Evolutionary conservation across 805 yeast species (phyloP), one percentile per base, ranked within the genome.

Genomic region (Candida boleticola): DNA sequence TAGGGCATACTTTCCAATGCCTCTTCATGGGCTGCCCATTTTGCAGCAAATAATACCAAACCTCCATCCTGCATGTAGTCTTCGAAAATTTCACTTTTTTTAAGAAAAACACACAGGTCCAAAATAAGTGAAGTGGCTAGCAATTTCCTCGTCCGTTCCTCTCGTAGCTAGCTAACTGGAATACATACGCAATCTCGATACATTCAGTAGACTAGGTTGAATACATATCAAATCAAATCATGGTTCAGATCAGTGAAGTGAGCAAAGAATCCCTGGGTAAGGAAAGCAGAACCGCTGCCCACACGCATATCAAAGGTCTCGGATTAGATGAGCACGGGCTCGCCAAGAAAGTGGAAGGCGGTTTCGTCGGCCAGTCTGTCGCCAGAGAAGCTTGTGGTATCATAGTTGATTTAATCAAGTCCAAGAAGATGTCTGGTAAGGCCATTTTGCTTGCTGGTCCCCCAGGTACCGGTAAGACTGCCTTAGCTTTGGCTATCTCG

Each of bases 391-490:
- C 97, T 0, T 89, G 96, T 58, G 99, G 99, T 49, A 84, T 93
- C 41, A 79, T 93, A 48, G 95, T 92, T 30, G 97, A 93, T 65
- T 74, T 93, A 66, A 89, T 93, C 68, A 90, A 89, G 66, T 83
- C 87, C 25, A 89, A 88, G 55, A 88, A 83, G 64, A 85, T 93
- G 83, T 85, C 95, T 39, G 99, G 99, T 22, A 86, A 92, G 58
- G 98, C 97, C n/a, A 82, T 93, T 39, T 67, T 93, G 46, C 74
- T 93, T 41, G 98, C 99, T 0, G 99, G 99, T 40, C 95, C 96
- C 4, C 98, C 99, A 7, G 97, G 98, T 0, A 92, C 98, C 4
- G 99, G 99, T 60, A 93, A 93, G 63, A 93, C 99, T 2, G 99
- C 99, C 1, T 76, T 93, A 55, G 98, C 98, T 0, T 74, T 93